Evolutionary conservation across 106 monocot species (phyloP).

Genomic region (Gastrodia elata): DNA sequence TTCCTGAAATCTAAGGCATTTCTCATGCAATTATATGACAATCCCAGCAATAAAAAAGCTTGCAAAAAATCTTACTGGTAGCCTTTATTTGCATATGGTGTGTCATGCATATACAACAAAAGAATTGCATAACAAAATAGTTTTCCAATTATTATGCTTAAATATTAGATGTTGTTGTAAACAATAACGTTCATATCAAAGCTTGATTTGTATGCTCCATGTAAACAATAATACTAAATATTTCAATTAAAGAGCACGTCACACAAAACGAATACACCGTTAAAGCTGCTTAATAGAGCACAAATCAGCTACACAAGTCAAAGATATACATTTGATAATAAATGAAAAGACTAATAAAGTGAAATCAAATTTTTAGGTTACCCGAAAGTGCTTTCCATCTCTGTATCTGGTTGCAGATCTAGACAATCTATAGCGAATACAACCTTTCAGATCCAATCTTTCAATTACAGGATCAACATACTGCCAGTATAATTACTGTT

Average conservation of each 20-base stretch:
- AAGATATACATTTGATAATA: background rate
- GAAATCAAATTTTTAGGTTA: slow-evolving; percentile 17
- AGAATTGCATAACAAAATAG: background rate
- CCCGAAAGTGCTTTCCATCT: slow-evolving; percentile 95
- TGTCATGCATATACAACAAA: background rate
- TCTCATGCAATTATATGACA: background rate
- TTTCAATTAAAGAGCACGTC: background rate
- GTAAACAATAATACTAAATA: background rate
- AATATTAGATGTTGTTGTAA: background rate
- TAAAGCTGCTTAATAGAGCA: background rate
- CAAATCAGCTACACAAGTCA: background rate
- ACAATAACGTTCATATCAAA: background rate
- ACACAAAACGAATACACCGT: background rate
- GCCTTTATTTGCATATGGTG: background rate
- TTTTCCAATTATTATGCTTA: background rate
- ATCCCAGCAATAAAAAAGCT: background rate
- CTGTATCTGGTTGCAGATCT: slow-evolving; percentile 86
- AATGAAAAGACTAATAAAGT: background rate
- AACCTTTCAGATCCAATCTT: slow-evolving; percentile 87
- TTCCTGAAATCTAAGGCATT: background rate
- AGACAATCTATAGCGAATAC: slow-evolving; percentile 75
- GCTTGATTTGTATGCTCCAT: background rate
- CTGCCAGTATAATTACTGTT: slow-evolving; percentile 25
- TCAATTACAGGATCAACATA: slow-evolving; percentile 97
- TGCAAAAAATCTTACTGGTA: background rate